Evolutionary conservation across 306 rosid species (phyloP).

Genomic region (Vachellia collinsii): DNA sequence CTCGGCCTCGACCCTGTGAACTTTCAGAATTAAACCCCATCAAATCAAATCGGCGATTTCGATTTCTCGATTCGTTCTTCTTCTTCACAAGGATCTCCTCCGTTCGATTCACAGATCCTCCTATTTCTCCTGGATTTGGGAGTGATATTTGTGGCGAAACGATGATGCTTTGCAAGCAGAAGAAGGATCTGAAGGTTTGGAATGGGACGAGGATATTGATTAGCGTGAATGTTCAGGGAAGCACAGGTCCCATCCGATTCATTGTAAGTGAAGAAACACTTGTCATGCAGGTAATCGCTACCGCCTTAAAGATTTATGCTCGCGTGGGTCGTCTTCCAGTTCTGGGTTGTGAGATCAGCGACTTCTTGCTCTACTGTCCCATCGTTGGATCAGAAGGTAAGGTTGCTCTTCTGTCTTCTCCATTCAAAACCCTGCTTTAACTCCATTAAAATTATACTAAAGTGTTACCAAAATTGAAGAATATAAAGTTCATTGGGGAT

Average conservation of each 20-base stretch:
- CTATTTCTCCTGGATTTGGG: not conserved
- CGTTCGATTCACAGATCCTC: not conserved
- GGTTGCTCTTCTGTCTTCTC: not conserved
- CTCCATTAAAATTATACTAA: too few species aligned
- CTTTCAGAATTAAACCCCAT: not conserved
- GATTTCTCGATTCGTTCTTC: not conserved
- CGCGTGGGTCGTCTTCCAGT: constrained; percentile 68
- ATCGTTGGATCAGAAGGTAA: constrained; percentile 57
- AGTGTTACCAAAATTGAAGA: too few species aligned
- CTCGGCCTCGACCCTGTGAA: constrained; percentile 64
- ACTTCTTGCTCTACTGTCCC: constrained; percentile 60
- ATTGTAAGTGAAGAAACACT: constrained; percentile 57
- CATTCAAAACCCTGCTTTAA: too few species aligned
- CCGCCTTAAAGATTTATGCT: constrained; percentile 64
- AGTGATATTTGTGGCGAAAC: not conserved
- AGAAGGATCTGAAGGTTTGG: constrained; percentile 52
- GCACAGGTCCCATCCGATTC: constrained; percentile 73
- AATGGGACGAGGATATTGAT: constrained; percentile 58
- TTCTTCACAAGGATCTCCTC: not conserved
- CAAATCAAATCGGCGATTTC: not conserved
- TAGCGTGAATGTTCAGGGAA: constrained; percentile 64
- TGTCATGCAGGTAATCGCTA: constrained; percentile 58
- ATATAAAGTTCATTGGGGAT: too few species aligned
- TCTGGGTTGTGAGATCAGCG: constrained; percentile 55
- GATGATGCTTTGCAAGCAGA: constrained; percentile 64